Percentiles rank a stretch among this genome's conserved stretches.
Conservation (phyloP, 2,329 filamentous ascomycete species). For the Daldinia eschscholtzii region DNA sequence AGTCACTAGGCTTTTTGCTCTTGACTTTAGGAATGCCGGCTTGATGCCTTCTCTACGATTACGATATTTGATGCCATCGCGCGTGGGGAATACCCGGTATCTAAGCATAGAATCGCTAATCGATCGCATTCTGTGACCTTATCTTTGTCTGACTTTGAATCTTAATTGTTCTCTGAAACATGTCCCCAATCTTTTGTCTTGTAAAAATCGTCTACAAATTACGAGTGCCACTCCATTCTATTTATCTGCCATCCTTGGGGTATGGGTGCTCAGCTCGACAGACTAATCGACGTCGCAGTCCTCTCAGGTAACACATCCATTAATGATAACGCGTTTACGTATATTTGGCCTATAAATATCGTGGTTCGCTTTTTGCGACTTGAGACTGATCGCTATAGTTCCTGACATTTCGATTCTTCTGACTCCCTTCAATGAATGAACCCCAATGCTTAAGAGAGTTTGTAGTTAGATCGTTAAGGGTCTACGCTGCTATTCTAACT, state of each 20-base stretch:
- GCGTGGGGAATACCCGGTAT: constrained; percentile 11
- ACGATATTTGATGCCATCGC: constrained; percentile 12
- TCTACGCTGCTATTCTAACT: not conserved
- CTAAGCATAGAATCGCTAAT: constrained; percentile 8
- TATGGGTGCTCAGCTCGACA: not conserved
- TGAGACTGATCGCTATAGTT: too few relatives aligned
- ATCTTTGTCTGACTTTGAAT: not conserved
- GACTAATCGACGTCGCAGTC: not conserved
- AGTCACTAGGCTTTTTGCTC: not conserved
- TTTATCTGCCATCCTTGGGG: not conserved
- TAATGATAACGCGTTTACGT: too few relatives aligned
- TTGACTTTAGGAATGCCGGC: constrained; percentile 3
- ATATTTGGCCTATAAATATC: not conserved
- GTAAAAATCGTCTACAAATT: not conserved
- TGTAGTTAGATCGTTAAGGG: not conserved
- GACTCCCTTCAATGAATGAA: too few relatives aligned
- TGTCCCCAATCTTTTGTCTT: not conserved
- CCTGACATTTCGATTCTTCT: too few relatives aligned
- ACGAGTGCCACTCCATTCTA: not conserved
- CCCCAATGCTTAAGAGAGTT: too few relatives aligned
- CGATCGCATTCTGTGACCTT: not conserved
- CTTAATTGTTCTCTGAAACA: not conserved
- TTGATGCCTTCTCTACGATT: constrained; percentile 16
- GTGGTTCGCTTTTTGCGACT: too few relatives aligned
- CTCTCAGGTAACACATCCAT: too few relatives aligned